Evolutionary conservation across 2,329 filamentous ascomycete genomes (phyloP), one percentile per base, ranked within the genome.

Genomic region (Trichophyton equinum): DNA sequence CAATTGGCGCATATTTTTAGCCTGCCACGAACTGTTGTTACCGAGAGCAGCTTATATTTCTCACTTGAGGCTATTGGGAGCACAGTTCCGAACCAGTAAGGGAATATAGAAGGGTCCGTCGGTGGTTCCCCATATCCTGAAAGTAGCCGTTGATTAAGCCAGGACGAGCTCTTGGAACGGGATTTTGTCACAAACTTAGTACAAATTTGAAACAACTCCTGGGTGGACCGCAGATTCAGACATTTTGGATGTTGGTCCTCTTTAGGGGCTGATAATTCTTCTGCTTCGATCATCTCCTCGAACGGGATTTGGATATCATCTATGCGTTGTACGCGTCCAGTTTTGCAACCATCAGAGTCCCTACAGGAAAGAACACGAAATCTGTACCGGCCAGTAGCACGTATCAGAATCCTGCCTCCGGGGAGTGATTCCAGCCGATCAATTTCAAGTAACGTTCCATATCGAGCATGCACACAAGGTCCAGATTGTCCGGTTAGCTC

Each of bases 81-180:
- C 20, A 94, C 85, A 68, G 84, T 89, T 8, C 88, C 91, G 66
- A 96, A 87, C 91, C 91, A 96, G 81, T 91, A 96, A 0, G 91
- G 88, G 66, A 96, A 94, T 1, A 83, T 72, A 2, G 85, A 85
- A 0, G 89, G 85, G 68, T 95, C 89, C 15, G 82, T 78, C 0
- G 90, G 91, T 20, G 86, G 86, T 62, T 87, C 83, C 11, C 91
- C 91, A 65, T 92, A 94, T 4, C 88, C 84, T 36, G 83, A 76
- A 33, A 91, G 76, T 38, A 91, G 85, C 7, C 86, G 82, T 46
- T 85, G 80, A 60, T 88, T 83, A 30, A 95, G 77, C 90, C 89
- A 95, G 0, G 82, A 81, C 0, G 85, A 87, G 62, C 85, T 88
- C 59, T 84, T 78, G 4, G 79, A 78, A 60, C 83, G 81, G 82